phyloP scores from a whole-genome alignment of 768 basidiomycete genomes.

The Mycena rosella region DNA sequence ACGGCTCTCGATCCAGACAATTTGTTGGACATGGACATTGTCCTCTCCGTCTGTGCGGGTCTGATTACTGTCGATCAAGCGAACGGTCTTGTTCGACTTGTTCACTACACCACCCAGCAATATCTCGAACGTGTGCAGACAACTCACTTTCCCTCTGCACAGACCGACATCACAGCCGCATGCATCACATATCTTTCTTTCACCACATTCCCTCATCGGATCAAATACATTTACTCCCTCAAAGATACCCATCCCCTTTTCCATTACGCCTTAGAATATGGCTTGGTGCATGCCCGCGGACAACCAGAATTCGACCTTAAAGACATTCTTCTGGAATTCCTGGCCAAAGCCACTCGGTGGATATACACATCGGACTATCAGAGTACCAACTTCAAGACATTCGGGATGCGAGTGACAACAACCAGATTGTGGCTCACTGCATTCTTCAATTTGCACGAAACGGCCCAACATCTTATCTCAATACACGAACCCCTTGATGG shows the following conservation, averaged over 20 bases:
- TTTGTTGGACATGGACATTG: neutral
- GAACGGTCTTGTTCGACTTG: constrained; percentile 2
- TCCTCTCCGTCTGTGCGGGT: constrained; percentile 7
- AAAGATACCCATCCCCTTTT: neutral
- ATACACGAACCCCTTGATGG: neutral
- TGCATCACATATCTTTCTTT: constrained; percentile 8
- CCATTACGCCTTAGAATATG: neutral
- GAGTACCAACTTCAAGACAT: neutral
- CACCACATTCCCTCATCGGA: neutral
- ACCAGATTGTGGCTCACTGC: neutral
- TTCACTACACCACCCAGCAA: constrained; percentile 6
- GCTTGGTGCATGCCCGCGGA: constrained; percentile 3
- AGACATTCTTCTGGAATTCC: neutral
- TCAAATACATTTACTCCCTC: no score
- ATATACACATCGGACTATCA: neutral
- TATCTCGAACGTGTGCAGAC: neutral
- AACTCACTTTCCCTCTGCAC: neutral
- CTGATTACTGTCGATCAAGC: neutral
- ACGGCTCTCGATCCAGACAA: neutral
- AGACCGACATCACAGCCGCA: neutral
- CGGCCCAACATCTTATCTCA: neutral
- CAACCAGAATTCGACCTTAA: neutral
- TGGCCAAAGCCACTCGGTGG: neutral
- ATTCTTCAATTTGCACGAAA: neutral
- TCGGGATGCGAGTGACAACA: neutral